Conservation (phyloP, 1,284 basidiomycete genomes). For the Ceratobasidium sp. region DNA sequence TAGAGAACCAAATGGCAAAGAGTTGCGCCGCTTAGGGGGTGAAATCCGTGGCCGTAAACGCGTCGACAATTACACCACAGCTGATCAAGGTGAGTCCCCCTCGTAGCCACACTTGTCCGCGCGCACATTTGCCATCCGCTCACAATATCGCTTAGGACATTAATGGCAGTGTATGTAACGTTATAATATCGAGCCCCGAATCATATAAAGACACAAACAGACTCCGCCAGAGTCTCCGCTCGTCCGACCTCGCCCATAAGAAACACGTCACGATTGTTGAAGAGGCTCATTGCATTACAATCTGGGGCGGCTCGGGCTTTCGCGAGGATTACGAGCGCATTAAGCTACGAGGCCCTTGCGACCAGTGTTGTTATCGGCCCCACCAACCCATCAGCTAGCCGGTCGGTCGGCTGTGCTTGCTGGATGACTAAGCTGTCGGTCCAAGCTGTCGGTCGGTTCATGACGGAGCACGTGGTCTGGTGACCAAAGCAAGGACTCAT, state of each 20-base stretch:
- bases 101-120: background rate
- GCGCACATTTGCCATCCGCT: background rate
- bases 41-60: constrained; percentile 3
- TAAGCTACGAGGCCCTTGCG: background rate
- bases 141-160: background rate
- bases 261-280: background rate
- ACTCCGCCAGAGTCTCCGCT: background rate
- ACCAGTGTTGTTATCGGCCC: constrained; percentile 6
- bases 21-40: background rate
- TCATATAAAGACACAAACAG: background rate
- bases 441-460: background rate
- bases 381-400: background rate
- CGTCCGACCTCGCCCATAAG: background rate
- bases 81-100: background rate
- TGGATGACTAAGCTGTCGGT: background rate
- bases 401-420: background rate
- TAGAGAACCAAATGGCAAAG: background rate
- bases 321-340: background rate
- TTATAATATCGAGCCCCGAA: background rate
- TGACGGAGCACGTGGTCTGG: background rate
- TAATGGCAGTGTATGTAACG: background rate
- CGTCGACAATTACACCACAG: background rate
- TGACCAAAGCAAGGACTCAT: no score
- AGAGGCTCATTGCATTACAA: background rate
- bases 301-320: constrained; percentile 1